Base-by-base conservation (phyloP, 805 yeast genomes). In the Metschnikowia peoriensis region DNA sequence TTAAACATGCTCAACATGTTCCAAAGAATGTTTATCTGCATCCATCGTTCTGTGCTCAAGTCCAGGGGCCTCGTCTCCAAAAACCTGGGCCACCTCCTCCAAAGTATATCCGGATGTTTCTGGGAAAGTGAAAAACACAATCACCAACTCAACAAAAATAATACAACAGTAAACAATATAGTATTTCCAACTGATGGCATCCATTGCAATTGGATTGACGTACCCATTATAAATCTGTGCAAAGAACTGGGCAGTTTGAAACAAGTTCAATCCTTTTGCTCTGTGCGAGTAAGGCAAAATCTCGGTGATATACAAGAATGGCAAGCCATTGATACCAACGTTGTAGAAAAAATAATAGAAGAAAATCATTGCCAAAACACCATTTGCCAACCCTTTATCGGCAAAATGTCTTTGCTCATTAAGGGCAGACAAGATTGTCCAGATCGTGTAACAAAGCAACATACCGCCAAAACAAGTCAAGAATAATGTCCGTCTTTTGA, bases 291-390 rank as follows among this genome's bases (percentile, higher is more conserved):
- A 70, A 7, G 73, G 72, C 57, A 70, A 63, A 52, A 68, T 58
- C 60, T 76, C 83, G 40, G 83, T 76, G 47, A 73, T 59, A 61
- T 79, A 79, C 43, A 76, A 59, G 60, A 64, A 72, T 47, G 81
- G 79, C 50, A 78, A 67, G 47, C 81, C 81, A 52, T 76, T 75
- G 48, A 67, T 60, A 38, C 78, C 78, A 42, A 71, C 63, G 58
- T 75, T 69, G 65, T 77, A 79, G 40, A 70, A 67, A 48, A 65
- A 59, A 63, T 72, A 70, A 72, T 69, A 77, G 35, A 79, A 59
- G 72, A 78, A 80, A 47, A 81, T 76, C 78, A 80, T 75, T 7
- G 80, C 80, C 60, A 73, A 69, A 28, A 78, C 81, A 54, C 80
- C 83, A 50, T 69, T 68, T 46, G 77, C 78, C 32, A 73, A 62